Conservation (phyloP, 371 early-diverging fungal species). For the Blakeslea trispora region DNA sequence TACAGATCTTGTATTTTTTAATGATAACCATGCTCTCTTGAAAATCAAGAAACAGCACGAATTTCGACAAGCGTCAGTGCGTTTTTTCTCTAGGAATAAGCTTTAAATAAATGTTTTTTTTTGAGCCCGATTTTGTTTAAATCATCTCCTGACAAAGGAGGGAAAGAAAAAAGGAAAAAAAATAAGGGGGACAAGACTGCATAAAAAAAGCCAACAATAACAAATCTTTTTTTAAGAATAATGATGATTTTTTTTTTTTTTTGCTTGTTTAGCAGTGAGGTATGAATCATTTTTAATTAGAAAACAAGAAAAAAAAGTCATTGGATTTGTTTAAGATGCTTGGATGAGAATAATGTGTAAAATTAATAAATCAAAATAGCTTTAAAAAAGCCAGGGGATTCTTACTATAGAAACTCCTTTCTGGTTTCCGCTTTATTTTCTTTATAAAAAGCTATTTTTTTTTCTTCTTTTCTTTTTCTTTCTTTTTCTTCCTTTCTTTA, state of each 20-base stretch:
- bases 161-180: no score
- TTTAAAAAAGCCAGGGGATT: no score
- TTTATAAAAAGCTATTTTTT: slow-evolving; percentile 2
- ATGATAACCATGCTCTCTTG: slow-evolving; percentile 2
- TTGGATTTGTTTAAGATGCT: slow-evolving; percentile 13
- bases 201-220: no score
- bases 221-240: no score
- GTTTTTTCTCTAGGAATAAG: not conserved
- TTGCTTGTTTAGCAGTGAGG: no score
- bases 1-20: slow-evolving; percentile 17
- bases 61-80: not conserved
- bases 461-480: slow-evolving; percentile 6
- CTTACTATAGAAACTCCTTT: slow-evolving; percentile 6
- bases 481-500: not conserved
- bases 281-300: no score
- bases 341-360: not conserved
- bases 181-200: no score
- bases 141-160: not conserved
- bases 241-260: no score
- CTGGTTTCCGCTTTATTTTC: not conserved
- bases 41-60: not conserved
- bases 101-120: no score
- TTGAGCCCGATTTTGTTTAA: no score
- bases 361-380: not conserved
- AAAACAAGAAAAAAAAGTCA: no score